Conservation (phyloP, 2,329 filamentous ascomycete genomes). For the Talaromyces sp. region DNA sequence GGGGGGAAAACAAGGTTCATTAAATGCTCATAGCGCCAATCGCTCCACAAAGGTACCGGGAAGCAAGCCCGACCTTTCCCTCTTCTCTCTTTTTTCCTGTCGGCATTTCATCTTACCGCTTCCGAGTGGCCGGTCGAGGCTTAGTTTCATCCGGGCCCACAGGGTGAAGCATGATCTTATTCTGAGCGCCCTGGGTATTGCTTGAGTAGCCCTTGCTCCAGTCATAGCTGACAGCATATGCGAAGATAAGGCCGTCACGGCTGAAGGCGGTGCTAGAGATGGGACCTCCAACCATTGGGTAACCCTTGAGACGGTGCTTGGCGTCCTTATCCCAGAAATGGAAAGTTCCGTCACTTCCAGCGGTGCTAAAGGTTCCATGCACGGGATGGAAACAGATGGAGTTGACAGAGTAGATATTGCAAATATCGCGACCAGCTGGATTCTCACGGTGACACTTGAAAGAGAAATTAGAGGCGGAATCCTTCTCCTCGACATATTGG, state of each 20-base stretch:
- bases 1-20: conserved; percentile 24
- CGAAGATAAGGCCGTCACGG: conserved; percentile 78
- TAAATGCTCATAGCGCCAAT: conserved; percentile 31
- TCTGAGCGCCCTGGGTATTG: conserved; percentile 71
- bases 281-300: conserved; percentile 78
- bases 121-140: conserved; percentile 51
- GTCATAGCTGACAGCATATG: conserved; percentile 91
- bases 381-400: conserved; percentile 96
- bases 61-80: conserved; percentile 5
- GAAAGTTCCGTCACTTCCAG: conserved; percentile 92
- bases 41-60: conserved; percentile 11
- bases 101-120: conserved; percentile 38
- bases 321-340: conserved; percentile 79
- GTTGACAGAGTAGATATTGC: conserved; percentile 93
- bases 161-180: conserved; percentile 84
- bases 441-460: conserved; percentile 98
- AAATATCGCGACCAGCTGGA: conserved; percentile 65
- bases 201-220: conserved; percentile 95
- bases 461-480: conserved; percentile 88
- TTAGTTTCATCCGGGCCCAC: conserved; percentile 68
- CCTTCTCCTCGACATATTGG: conserved; percentile 97
- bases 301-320: conserved; percentile 87
- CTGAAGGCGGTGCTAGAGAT: conserved; percentile 95
- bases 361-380: conserved; percentile 97
- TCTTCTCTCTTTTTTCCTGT: conserved; percentile 1